These are phyloP conservation scores for Tubosaeta brunneosetosa DNA, from an alignment of 768 basidiomycete genomes.

Conservation along the genomic window DNA sequence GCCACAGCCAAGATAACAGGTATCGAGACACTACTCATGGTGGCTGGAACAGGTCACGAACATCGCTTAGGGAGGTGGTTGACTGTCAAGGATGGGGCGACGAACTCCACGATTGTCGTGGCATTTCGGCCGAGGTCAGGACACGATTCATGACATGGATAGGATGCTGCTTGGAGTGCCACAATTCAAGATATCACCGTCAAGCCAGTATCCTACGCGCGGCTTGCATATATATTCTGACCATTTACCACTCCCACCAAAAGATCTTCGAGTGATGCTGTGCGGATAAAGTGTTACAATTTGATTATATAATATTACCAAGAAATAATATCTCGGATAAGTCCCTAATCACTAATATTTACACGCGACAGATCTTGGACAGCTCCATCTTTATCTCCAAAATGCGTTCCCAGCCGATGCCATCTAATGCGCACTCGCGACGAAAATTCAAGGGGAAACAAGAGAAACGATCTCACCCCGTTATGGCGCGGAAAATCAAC, in stretches of 20 bases:
- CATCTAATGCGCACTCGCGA: slow-evolving; percentile 9
- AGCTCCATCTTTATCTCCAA: background rate
- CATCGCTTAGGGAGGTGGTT: slow-evolving; percentile 89
- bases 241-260: too few species aligned
- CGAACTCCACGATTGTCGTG: slow-evolving; percentile 69
- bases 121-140: slow-evolving; percentile 39
- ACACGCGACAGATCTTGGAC: background rate
- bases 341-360: too few species aligned
- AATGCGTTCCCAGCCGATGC: slow-evolving; percentile 19
- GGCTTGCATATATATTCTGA: too few species aligned
- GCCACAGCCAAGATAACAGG: slow-evolving; percentile 27
- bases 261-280: too few species aligned
- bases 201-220: too few species aligned
- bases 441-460: slow-evolving; percentile 16
- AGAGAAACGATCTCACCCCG: slow-evolving; percentile 9
- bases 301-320: too few species aligned
- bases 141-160: slow-evolving; percentile 1
- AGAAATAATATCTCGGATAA: too few species aligned
- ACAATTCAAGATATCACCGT: too few species aligned
- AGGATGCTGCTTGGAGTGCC: too few species aligned
- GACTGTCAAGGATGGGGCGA: slow-evolving; percentile 62
- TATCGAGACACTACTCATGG: slow-evolving; percentile 48
- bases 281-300: too few species aligned
- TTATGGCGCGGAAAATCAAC: slow-evolving; percentile 39
- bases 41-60: slow-evolving; percentile 84